Evolutionary conservation across 192 early-diverging fungal species (phyloP).

Genomic region (Podila minutissima): DNA sequence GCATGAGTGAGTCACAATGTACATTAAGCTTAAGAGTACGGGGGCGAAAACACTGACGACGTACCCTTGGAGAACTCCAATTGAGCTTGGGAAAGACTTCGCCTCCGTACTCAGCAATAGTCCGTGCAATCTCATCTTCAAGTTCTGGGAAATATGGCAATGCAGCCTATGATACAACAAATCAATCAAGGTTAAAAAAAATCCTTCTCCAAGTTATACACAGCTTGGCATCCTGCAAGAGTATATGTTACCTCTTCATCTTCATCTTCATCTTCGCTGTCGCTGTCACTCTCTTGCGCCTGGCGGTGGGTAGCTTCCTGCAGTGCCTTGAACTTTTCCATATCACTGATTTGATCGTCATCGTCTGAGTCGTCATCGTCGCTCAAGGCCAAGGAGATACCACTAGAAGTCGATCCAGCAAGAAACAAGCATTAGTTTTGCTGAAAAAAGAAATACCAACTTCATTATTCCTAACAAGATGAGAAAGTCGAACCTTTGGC

Average conservation of each 20-base stretch:
- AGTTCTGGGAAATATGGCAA: conserved; percentile 73
- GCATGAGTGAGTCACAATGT: background rate
- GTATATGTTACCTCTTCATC: conserved; percentile 28
- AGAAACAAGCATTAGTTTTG: background rate
- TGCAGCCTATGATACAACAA: background rate
- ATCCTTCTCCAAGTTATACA: too few species aligned
- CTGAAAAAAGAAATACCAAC: background rate
- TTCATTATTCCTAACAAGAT: background rate
- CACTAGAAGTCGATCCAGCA: conserved; percentile 7
- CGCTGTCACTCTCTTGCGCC: conserved; percentile 1
- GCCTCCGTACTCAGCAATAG: conserved; percentile 79
- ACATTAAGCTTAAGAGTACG: background rate
- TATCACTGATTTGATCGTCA: conserved; percentile 13
- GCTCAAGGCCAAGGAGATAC: conserved; percentile 27
- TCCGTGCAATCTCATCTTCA: conserved; percentile 66
- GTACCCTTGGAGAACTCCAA: conserved; percentile 88
- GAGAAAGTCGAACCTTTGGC: conserved; percentile 57
- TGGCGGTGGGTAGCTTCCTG: conserved; percentile 15
- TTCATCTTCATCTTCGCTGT: conserved; percentile 53
- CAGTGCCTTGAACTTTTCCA: conserved; percentile 26
- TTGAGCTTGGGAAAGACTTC: conserved; percentile 93
- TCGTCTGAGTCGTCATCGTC: conserved; percentile 26
- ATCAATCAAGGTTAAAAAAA: background rate
- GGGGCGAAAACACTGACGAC: conserved; percentile 20
- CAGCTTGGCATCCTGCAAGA: background rate